phyloP scores from a whole-genome alignment of 306 rosid species.

The Casuarina cunninghamiana region DNA sequence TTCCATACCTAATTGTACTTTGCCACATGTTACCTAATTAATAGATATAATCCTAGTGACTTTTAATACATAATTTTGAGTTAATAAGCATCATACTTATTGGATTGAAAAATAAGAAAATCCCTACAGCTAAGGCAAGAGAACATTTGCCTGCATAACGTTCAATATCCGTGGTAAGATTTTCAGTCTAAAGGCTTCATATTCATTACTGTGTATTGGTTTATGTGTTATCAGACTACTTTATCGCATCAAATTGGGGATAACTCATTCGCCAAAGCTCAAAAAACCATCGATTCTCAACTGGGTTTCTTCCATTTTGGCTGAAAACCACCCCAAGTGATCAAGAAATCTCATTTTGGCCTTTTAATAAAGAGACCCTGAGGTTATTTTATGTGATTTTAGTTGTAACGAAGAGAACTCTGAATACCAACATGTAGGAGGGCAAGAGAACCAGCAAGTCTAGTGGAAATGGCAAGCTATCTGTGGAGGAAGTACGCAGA shows the following conservation, averaged over 20 bases:
- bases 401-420: not conserved
- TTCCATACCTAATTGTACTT: too few relatives aligned
- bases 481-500: conserved; percentile 90
- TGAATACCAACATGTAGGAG: conserved; percentile 9
- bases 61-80: too few relatives aligned
- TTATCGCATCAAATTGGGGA: not conserved
- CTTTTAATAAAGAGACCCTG: not conserved
- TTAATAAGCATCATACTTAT: too few relatives aligned
- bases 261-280: too few relatives aligned
- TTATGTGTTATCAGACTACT: not conserved
- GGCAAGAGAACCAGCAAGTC: conserved; percentile 13
- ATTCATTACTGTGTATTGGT: not conserved
- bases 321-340: not conserved
- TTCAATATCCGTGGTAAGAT: not conserved
- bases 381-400: not conserved
- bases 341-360: not conserved
- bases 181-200: not conserved
- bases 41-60: too few relatives aligned
- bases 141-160: not conserved
- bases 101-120: not conserved
- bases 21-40: too few relatives aligned
- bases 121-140: not conserved
- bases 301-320: not conserved
- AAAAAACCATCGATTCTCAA: not conserved
- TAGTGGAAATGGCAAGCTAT: conserved; percentile 56